A percentile compares a stretch with the other conserved stretches of the same genome.
Evolutionary conservation across 2,329 filamentous ascomycete species (phyloP).

Genomic region (Paecilomyces sp.): DNA sequence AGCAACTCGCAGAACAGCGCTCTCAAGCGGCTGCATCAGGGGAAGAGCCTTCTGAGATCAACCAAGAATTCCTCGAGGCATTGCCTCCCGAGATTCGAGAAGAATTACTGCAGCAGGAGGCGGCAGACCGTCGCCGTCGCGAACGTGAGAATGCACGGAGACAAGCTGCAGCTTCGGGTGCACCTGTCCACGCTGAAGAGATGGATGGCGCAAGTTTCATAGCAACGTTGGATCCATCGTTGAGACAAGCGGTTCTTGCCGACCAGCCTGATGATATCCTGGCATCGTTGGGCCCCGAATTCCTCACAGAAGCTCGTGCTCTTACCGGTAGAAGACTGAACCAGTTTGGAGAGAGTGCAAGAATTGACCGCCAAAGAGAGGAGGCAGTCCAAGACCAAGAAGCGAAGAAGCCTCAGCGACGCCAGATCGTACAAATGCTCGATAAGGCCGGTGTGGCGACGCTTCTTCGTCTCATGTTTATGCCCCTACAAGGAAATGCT

Average conservation of each 20-base stretch:
- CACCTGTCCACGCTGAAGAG: slow-evolving; percentile 58
- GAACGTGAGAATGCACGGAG: slow-evolving; percentile 76
- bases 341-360: slow-evolving; percentile 43
- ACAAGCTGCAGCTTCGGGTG: slow-evolving; percentile 47
- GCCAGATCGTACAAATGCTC: slow-evolving; percentile 88
- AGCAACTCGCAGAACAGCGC: slow-evolving; percentile 76
- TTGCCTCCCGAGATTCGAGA: slow-evolving; percentile 82
- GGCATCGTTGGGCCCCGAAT: slow-evolving; percentile 73
- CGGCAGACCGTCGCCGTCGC: slow-evolving; percentile 76
- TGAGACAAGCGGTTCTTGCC: slow-evolving; percentile 80
- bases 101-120: slow-evolving; percentile 87
- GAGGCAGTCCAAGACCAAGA: slow-evolving; percentile 38
- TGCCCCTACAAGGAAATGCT: slow-evolving; percentile 81
- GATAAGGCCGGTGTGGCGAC: slow-evolving; percentile 94
- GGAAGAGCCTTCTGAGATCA: slow-evolving; percentile 62
- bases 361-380: slow-evolving; percentile 27
- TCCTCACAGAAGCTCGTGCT: slow-evolving; percentile 77
- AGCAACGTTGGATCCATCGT: slow-evolving; percentile 74
- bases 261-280: slow-evolving; percentile 88
- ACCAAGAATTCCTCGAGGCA: slow-evolving; percentile 88
- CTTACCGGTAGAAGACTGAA: slow-evolving; percentile 53
- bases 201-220: slow-evolving; percentile 93
- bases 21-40: slow-evolving; percentile 64
- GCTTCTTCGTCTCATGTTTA: slow-evolving; percentile 96
- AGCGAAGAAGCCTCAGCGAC: slow-evolving; percentile 60